Conservation (phyloP, 768 basidiomycete species). For the Trametes cingulata region DNA sequence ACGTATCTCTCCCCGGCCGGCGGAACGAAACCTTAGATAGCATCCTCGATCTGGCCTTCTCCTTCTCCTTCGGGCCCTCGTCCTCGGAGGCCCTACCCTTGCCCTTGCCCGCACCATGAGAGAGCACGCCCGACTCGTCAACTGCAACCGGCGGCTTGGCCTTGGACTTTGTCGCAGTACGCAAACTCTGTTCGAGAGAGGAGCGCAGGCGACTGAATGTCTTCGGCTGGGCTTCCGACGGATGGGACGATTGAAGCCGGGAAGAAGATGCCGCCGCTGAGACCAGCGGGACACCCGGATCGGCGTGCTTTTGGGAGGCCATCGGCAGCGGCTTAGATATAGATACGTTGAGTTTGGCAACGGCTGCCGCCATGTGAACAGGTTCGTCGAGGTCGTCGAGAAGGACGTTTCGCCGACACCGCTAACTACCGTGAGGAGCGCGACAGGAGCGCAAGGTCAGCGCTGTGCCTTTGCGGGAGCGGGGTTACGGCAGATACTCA, state of each 20-base stretch:
- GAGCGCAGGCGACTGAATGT: conserved; percentile 67
- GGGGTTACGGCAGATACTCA: conserved; percentile 14
- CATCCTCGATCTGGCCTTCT: conserved; percentile 48
- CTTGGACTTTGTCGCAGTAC: conserved; percentile 59
- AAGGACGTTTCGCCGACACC: conserved; percentile 18
- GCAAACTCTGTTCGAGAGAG: conserved; percentile 65
- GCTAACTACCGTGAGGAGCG: conserved; percentile 13
- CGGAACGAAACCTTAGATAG: conserved; percentile 57
- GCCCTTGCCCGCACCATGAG: conserved; percentile 38
- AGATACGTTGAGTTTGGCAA: conserved; percentile 39
- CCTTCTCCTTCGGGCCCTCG: conserved; percentile 39
- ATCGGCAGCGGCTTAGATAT: conserved; percentile 48
- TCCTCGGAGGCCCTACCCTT: conserved; percentile 43
- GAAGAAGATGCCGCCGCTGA: conserved; percentile 34
- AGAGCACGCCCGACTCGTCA: conserved; percentile 49
- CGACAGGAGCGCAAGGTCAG: conserved; percentile 3
- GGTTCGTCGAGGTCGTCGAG: conserved; percentile 7
- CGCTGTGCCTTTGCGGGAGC: background rate
- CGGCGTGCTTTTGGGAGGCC: conserved; percentile 36
- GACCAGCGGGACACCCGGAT: conserved; percentile 34
- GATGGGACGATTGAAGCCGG: conserved; percentile 33
- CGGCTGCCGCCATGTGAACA: conserved; percentile 46
- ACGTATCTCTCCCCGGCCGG: conserved; percentile 36
- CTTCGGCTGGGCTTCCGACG: conserved; percentile 44
- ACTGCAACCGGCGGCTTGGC: conserved; percentile 21